phyloP scores from a whole-genome alignment of 1,284 basidiomycete species.

The Coniophora puteana region DNA sequence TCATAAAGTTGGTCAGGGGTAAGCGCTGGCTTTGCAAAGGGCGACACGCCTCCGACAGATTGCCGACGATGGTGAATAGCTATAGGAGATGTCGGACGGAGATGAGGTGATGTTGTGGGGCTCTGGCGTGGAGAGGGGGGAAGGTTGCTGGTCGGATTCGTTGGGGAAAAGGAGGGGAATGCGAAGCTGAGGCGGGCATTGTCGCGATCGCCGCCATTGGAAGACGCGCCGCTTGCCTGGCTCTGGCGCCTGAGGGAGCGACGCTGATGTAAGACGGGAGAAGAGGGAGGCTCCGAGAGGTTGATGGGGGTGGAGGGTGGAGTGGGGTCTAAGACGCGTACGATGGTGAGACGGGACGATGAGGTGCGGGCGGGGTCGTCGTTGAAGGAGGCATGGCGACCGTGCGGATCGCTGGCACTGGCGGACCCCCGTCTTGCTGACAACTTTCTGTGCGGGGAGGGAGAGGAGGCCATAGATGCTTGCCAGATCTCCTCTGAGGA shows the following conservation, averaged over 20 bases:
- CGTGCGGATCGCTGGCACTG: slow-evolving; percentile 64
- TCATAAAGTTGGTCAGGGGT: slow-evolving; percentile 67
- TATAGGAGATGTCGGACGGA: slow-evolving; percentile 44
- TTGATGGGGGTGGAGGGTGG: slow-evolving; percentile 10
- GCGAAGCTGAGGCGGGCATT: slow-evolving; percentile 58
- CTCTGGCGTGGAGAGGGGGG: slow-evolving; percentile 18
- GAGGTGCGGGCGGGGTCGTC: slow-evolving; percentile 49
- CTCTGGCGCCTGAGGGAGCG: slow-evolving; percentile 26
- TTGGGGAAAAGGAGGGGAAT: slow-evolving; percentile 50
- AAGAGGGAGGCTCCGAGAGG: slow-evolving; percentile 27
- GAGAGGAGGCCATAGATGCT: no score
- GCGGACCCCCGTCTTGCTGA: slow-evolving; percentile 60
- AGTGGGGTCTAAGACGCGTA: slow-evolving; percentile 46
- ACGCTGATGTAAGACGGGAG: slow-evolving; percentile 18
- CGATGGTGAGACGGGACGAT: slow-evolving; percentile 69
- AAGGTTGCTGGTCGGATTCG: slow-evolving; percentile 15
- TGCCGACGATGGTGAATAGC: slow-evolving; percentile 29
- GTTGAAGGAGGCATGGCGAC: slow-evolving; percentile 46
- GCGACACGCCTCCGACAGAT: slow-evolving; percentile 22
- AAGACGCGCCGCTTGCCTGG: slow-evolving; percentile 23
- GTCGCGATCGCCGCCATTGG: slow-evolving; percentile 31
- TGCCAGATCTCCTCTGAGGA: no score
- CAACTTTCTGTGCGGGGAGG: slow-evolving; percentile 38
- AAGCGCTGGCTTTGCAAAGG: slow-evolving; percentile 40
- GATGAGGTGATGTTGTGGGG: slow-evolving; percentile 41